Conservation (phyloP, 129 eudicot species). For the Artemisia argyi region DNA sequence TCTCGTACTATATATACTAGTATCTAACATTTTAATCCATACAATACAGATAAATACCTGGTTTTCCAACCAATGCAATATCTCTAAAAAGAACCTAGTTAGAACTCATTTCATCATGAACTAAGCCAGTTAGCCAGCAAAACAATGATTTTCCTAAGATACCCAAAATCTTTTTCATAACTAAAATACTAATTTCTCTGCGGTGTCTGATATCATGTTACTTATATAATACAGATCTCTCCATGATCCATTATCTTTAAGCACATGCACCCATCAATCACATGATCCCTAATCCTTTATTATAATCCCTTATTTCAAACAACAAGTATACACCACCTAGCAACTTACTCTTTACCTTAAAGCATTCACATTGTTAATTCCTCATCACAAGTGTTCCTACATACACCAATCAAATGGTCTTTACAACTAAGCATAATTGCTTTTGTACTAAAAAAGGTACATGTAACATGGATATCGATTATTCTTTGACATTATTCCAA, state of each 20-base stretch:
- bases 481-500: not conserved
- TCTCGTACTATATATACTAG: too few relatives aligned
- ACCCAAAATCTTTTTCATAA: constrained; percentile 21
- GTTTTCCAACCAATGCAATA: too few relatives aligned
- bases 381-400: constrained; percentile 1
- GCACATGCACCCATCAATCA: constrained; percentile 40
- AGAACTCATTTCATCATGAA: not conserved
- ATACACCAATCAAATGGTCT: constrained; percentile 3
- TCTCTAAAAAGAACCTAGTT: too few relatives aligned
- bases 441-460: constrained; percentile 19
- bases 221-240: constrained; percentile 39
- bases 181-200: constrained; percentile 15
- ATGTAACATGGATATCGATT: constrained; percentile 7
- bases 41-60: too few relatives aligned
- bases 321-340: constrained; percentile 15
- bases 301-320: constrained; percentile 19
- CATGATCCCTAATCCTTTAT: constrained; percentile 34
- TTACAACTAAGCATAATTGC: constrained; percentile 11
- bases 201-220: constrained; percentile 42
- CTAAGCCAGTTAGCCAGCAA: not conserved
- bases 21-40: too few relatives aligned
- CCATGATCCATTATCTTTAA: constrained; percentile 42
- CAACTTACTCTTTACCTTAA: constrained; percentile 29
- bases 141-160: constrained; percentile 29
- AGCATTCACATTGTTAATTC: constrained; percentile 24